These are phyloP conservation scores for Aspergillus brunneoviolaceus DNA, from an alignment of 2,329 filamentous ascomycete species.

Conservation along the genomic window DNA sequence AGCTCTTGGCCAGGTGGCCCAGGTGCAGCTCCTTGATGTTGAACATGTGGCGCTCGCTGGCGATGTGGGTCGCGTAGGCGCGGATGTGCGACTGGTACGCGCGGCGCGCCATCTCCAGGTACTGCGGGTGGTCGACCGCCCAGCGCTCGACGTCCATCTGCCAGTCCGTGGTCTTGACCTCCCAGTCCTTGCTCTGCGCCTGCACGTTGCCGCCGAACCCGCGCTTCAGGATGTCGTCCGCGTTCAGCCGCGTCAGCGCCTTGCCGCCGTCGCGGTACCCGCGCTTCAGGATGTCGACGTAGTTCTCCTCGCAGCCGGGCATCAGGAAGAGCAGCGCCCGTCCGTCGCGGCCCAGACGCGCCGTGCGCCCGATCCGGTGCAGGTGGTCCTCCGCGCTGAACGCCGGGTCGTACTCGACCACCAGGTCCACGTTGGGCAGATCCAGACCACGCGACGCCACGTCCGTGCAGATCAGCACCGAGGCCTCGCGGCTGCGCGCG, in stretches of 20 bases:
- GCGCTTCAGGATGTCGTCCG: conserved; percentile 66
- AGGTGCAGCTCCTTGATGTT: conserved; percentile 89
- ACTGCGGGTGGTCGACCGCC: conserved; percentile 62
- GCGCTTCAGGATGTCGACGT: conserved; percentile 74
- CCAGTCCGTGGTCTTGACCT: conserved; percentile 65
- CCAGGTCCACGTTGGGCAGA: conserved; percentile 89
- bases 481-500: conserved; percentile 68
- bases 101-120: conserved; percentile 76
- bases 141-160: conserved; percentile 67
- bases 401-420: conserved; percentile 93
- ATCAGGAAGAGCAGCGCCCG: conserved; percentile 86
- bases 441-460: conserved; percentile 94
- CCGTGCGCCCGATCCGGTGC: conserved; percentile 91
- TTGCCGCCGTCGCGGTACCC: conserved; percentile 64
- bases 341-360: conserved; percentile 84
- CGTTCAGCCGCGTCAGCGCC: conserved; percentile 61
- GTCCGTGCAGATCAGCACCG: conserved; percentile 88
- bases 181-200: conserved; percentile 56
- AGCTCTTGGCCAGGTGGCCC: conserved; percentile 91
- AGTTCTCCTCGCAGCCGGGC: conserved; percentile 88
- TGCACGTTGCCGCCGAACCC: conserved; percentile 55
- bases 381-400: conserved; percentile 92
- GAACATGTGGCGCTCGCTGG: conserved; percentile 80
- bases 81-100: conserved; percentile 90
- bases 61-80: conserved; percentile 91